Base-by-base conservation (phyloP, 106 monocot genomes). In the Cymbidium sinense region DNA sequence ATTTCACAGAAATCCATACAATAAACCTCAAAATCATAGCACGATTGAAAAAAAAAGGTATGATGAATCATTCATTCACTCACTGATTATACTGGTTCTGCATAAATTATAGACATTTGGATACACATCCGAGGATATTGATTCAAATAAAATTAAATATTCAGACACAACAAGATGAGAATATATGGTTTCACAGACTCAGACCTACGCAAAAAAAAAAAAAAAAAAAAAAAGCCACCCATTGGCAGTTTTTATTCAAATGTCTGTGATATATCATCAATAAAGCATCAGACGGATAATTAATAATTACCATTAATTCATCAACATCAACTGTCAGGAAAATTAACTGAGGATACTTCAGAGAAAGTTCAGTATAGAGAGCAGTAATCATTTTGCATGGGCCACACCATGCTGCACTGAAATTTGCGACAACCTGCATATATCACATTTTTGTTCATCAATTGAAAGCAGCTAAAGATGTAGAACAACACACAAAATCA, bases 341-440 rank as follows among this genome's bases (percentile, higher is more conserved):
- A 78, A 82, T 55, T 35, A 94, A 50, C 19, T 79, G 83, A 78
- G 91, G 79, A 80, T 87, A 84, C 62, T 88, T 91, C 80, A 85
- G 71, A 41, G 93, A 93, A 27, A 89, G 64, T 77, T 91, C 87
- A 76, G 39, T 79, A 83, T 89, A 94, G 23, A 82, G 51, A 74
- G 93, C 84, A 34, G 90, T 58, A 34, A 93, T 90, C 75, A 79
- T 74, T 78, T 78, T 85, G 76, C 91, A 94, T 77, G 93, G 93
- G 11, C 93, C 93, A 84, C 93, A 94, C 88, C 91, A 94, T 65
- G 83, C 50, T 37, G 91, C 93, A 83, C 91, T 91, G 77, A 91
- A 94, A 80, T 94, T 94, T 80, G 88, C 91, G 28, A 94, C 82
- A 34, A 94, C 85, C 93, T 91, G 89, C 34, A 25, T 1, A 43